Percentiles rank a stretch among this genome's conserved stretches.
These are phyloP conservation scores for Orbilia ellipsospora DNA, from an alignment of 2,329 filamentous ascomycete species.

Conservation along the genomic window DNA sequence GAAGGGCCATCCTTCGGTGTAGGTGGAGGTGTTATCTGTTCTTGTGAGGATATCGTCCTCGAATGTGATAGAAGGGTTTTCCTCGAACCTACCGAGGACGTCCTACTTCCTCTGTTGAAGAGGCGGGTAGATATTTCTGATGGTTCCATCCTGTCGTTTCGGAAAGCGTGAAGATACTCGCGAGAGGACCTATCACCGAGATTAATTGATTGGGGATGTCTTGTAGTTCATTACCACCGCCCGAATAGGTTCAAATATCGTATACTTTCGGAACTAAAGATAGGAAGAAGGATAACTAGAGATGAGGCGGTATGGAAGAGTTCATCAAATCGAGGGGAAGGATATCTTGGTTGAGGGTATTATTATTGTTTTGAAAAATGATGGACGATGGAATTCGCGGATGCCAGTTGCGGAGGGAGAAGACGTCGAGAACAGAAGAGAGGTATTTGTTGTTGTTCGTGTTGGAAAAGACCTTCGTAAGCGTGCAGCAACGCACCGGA, in stretches of 20 bases:
- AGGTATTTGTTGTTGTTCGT: conserved; percentile 39
- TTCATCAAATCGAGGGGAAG: conserved; percentile 30
- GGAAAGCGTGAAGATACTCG: conserved; percentile 33
- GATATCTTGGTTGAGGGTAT: conserved; percentile 5
- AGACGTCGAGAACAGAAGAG: conserved; percentile 5
- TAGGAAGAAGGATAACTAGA: conserved; percentile 23
- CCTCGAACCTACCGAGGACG: conserved; percentile 51
- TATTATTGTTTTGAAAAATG: conserved; percentile 16
- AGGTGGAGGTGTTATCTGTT: conserved; percentile 52
- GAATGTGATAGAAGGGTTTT: conserved; percentile 51
- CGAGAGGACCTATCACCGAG: conserved; percentile 39
- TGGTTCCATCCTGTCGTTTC: conserved; percentile 24
- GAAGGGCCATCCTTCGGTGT: conserved; percentile 53
- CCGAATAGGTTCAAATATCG: conserved; percentile 22
- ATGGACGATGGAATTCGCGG: conserved; percentile 13
- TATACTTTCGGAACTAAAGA: conserved; percentile 18
- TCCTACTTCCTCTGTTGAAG: conserved; percentile 52
- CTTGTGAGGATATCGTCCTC: conserved; percentile 48
- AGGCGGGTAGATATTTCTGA: conserved; percentile 32
- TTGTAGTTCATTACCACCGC: conserved; percentile 40
- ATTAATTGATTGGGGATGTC: conserved; percentile 4
- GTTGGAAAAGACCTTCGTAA: conserved; percentile 42
- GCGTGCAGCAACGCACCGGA: conserved; percentile 42
- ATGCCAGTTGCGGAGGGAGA: conserved; percentile 14
- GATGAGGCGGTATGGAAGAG: conserved; percentile 6